Evolutionary conservation across 345 rosid genomes (phyloP), one percentile per base, ranked within the genome.

Genomic region (Hypericum androsaemum): DNA sequence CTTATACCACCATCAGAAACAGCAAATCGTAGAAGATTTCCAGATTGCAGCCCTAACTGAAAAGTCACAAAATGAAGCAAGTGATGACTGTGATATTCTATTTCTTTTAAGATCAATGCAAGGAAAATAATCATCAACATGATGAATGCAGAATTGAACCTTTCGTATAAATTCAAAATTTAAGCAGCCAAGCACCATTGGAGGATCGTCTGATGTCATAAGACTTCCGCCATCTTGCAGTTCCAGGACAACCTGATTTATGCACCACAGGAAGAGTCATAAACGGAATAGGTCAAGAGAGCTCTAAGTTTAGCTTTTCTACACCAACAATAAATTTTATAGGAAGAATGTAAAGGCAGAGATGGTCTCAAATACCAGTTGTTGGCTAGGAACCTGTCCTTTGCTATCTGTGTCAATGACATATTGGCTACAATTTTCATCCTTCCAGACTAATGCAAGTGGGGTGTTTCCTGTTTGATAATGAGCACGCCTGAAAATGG

Each of bases 381-480:
- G 97, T 61, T 81, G 78, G 58, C 62, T 74, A 14, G 74, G 88
- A 64, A 88, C 65, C 61, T 85, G 71, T 39, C 98, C 98, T 62
- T 83, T 80, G 72, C 71, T 74, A 47, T 92, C 98, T 2, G 98
- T 88, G 72, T 92, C 98, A 37, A 92, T 81, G 60, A 88, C 95
- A 73, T 81, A 92, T 64, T 80, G 95, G 71, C 95, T 88, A 60
- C 95, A 92, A 35, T 71, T 78, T 63, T 78, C 90, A 62, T 92
- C 98, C 68, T 88, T 92, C 98, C 98, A 92, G 39, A 88, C 86
- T 74, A 92, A 71, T 43, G 80, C 87, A n/a, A 92, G 73, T 15
- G 96, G 98, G 39, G 98, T 88, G 64, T 75, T 88, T 47, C 97
- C 98, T 32, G 79, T 73, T 67, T 85, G 94, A 79, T 88, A 92